Evolutionary conservation across 768 basidiomycete species (phyloP).

Genomic region (Gelatoporia subvermispora): DNA sequence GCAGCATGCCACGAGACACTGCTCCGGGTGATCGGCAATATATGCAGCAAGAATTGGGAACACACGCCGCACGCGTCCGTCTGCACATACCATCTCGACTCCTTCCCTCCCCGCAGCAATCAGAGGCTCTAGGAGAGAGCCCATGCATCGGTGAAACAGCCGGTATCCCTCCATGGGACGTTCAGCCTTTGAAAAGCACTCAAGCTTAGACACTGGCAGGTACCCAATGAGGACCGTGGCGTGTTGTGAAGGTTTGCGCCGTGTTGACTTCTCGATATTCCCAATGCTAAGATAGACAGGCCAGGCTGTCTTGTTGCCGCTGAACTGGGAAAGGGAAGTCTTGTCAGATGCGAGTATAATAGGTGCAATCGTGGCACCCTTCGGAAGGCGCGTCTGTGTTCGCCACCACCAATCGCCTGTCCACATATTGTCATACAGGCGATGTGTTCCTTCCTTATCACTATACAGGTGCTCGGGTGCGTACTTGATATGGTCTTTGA

Average conservation of each 20-base stretch:
- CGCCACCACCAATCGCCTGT: constrained; percentile 24
- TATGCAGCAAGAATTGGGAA: constrained; percentile 38
- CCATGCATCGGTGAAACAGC: constrained; percentile 37
- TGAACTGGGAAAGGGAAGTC: constrained; percentile 35
- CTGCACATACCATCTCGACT: constrained; percentile 30
- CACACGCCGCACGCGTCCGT: constrained; percentile 26
- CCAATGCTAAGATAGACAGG: constrained; percentile 28
- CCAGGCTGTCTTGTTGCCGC: constrained; percentile 31
- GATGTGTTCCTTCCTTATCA: constrained; percentile 15
- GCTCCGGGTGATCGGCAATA: constrained; percentile 41
- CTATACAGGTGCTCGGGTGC: constrained; percentile 8
- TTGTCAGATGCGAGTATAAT: constrained; percentile 45
- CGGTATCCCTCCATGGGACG: constrained; percentile 17
- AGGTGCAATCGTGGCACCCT: constrained; percentile 28
- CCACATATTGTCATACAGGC: constrained; percentile 18
- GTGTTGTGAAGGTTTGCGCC: constrained; percentile 11
- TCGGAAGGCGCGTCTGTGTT: constrained; percentile 18
- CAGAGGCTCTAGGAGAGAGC: constrained; percentile 27
- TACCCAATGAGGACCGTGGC: constrained; percentile 22
- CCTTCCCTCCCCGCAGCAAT: constrained; percentile 26
- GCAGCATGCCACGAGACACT: constrained; percentile 30
- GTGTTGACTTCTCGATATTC: constrained; percentile 19
- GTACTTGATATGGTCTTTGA: constrained; percentile 25
- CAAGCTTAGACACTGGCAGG: constrained; percentile 24
- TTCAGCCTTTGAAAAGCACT: constrained; percentile 11